Evolutionary conservation across 73 alveolate species (phyloP).

Genomic region (Paramecium pentaurelia): DNA sequence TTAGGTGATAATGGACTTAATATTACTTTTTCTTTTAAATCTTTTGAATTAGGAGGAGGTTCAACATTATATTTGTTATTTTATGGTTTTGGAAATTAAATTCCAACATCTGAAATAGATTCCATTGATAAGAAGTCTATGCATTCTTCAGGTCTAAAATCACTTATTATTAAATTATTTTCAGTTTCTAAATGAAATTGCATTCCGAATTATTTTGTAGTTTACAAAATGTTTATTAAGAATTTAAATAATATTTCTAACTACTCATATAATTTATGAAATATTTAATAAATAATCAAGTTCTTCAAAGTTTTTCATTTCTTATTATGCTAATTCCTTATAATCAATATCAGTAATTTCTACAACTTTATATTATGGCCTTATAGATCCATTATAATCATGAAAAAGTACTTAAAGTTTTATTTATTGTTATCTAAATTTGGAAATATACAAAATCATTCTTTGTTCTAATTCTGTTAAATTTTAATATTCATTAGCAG

Average conservation of each 20-base stretch:
- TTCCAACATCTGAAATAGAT: not conserved
- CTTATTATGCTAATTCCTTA: not conserved
- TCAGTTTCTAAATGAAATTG: not conserved
- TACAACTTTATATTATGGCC: not conserved
- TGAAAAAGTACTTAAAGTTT: not conserved
- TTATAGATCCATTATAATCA: not conserved
- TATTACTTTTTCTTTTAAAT: not conserved
- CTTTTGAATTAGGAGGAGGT: slow-evolving; percentile 46
- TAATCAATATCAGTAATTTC: not conserved
- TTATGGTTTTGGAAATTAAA: not conserved
- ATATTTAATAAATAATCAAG: not conserved
- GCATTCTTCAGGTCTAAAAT: not conserved
- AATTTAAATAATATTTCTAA: not conserved
- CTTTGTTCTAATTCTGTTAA: not conserved
- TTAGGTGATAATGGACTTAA: not conserved
- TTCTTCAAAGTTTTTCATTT: not conserved
- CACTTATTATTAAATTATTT: not conserved
- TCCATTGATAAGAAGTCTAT: not conserved
- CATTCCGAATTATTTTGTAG: not conserved
- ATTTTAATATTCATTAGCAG: not conserved
- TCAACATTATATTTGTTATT: not conserved
- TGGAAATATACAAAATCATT: not conserved
- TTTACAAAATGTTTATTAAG: not conserved
- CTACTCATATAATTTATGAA: not conserved
- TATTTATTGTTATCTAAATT: not conserved